Evolutionary conservation across 192 early-diverging fungal genomes (phyloP).

Genomic region (Lobosporangium transversale): DNA sequence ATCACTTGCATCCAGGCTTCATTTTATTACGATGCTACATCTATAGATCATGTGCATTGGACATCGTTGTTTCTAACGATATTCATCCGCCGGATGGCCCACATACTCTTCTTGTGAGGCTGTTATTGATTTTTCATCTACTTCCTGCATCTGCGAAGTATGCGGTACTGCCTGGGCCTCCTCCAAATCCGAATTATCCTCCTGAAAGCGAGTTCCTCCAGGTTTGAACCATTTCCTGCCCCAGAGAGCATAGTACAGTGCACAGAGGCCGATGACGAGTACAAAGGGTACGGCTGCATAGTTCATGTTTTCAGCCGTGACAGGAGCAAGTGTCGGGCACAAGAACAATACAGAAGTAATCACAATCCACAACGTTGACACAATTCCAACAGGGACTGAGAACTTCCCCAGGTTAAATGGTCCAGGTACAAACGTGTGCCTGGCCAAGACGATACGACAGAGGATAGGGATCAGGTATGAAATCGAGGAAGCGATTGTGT

Average conservation of each 20-base stretch:
- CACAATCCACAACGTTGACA: constrained; percentile 54
- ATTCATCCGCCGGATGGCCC: no score
- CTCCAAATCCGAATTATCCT: not conserved
- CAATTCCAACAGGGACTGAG: constrained; percentile 48
- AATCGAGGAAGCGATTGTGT: constrained; percentile 61
- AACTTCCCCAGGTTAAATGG: constrained; percentile 58
- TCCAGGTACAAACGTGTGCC: constrained; percentile 57
- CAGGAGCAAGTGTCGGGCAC: constrained; percentile 54
- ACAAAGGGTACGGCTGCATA: constrained; percentile 59
- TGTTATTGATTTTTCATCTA: not conserved
- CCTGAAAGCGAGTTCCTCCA: constrained; percentile 21
- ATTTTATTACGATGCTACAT: no score
- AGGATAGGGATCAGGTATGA: constrained; percentile 64
- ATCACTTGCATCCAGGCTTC: no score
- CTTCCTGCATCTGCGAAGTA: not conserved
- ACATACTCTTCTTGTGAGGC: not conserved
- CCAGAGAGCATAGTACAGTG: constrained; percentile 60
- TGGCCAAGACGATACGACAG: constrained; percentile 54
- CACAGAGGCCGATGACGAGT: constrained; percentile 55
- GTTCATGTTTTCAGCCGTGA: constrained; percentile 61
- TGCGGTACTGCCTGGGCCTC: not conserved
- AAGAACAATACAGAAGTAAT: constrained; percentile 58
- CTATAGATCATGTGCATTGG: no score
- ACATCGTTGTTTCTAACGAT: no score
- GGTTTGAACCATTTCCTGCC: constrained; percentile 65